Evolutionary conservation across 192 early-diverging fungal species (phyloP), one percentile per base, ranked within the genome.

Genomic region (Coemansia sp.): DNA sequence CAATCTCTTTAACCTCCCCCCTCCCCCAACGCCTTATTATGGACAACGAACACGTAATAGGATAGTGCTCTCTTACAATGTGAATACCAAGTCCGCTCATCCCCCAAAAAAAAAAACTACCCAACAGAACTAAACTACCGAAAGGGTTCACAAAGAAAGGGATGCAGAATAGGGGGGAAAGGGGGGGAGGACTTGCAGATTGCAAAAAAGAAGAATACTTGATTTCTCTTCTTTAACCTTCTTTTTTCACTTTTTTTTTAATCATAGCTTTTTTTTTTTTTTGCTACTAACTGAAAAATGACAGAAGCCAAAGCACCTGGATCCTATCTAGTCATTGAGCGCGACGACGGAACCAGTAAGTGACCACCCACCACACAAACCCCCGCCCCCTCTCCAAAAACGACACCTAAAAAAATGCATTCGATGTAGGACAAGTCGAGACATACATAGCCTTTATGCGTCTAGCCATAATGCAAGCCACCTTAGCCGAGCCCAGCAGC

Each of bases 381-480:
- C n/a, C n/a, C n/a, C n/a, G n/a, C n/a, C n/a, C n/a, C n/a, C n/a
- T n/a, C n/a, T n/a, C n/a, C n/a, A n/a, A n/a, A n/a, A n/a, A n/a
- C n/a, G n/a, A n/a, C n/a, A n/a, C 20, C 48, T 14, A 47, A 53
- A 33, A 20, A 36, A 52, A 37, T 47, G 16, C 20, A 50, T 52
- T 21, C 25, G 21, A 20, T 75, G 28, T 75, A 75, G 73, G 34
- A 23, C 35, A 69, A 26, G 70, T 75, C 0, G 77, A 80, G 56
- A 36, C 41, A 39, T 69, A 80, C 41, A 57, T 70, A 13, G 77
- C 68, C 59, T 68, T 80, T 41, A 80, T 80, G 72, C 43, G 69
- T 3, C 66, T 80, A 3, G 77, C 77, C 12, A 80, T 80, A 36
- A 64, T 72, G 62, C 72, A 80, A 33, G 77, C 77, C 10, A 42